A percentile compares a stretch with the other conserved stretches of the same genome.
Evolutionary conservation across 768 basidiomycete species (phyloP).

Genomic region (Tylopilus felleus): DNA sequence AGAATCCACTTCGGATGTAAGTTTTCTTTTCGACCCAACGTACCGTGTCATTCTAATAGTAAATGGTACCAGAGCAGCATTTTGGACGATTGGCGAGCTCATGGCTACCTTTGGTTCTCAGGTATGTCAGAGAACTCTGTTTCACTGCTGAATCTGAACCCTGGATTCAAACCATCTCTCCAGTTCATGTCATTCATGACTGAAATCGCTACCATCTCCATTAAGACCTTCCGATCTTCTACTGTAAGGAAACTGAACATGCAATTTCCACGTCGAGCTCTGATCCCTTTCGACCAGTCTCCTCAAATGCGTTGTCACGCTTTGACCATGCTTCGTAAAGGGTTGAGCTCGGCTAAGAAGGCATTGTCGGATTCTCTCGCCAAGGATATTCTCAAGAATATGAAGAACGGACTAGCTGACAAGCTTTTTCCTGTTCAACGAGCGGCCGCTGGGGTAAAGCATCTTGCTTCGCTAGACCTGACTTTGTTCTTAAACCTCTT

Average conservation of each 20-base stretch:
- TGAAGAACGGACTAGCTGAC: slow-evolving; percentile 70
- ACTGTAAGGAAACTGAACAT: slow-evolving; percentile 45
- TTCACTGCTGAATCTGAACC: not conserved
- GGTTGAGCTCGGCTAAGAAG: slow-evolving; percentile 74
- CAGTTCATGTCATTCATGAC: slow-evolving; percentile 96
- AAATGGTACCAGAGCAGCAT: slow-evolving; percentile 58
- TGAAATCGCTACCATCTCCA: slow-evolving; percentile 65
- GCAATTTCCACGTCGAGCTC: not conserved
- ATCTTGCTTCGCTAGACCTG: not conserved
- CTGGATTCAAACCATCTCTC: not conserved
- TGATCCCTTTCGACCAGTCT: slow-evolving; percentile 43
- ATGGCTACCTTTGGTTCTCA: slow-evolving; percentile 84
- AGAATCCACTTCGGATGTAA: slow-evolving; percentile 65
- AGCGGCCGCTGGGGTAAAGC: slow-evolving; percentile 68
- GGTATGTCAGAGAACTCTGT: slow-evolving; percentile 42
- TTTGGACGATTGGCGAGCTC: slow-evolving; percentile 84
- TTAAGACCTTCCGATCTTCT: slow-evolving; percentile 72
- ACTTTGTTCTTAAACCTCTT: slow-evolving; percentile 14
- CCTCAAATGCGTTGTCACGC: slow-evolving; percentile 83
- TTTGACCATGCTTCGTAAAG: slow-evolving; percentile 71
- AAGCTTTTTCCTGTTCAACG: slow-evolving; percentile 85
- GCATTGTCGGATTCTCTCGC: slow-evolving; percentile 74
- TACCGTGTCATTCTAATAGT: not conserved
- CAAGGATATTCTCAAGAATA: slow-evolving; percentile 84
- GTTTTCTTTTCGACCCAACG: slow-evolving; percentile 22